Evolutionary conservation across 2,329 filamentous ascomycete species (phyloP).

Genomic region (Tolypocladium nubicola): DNA sequence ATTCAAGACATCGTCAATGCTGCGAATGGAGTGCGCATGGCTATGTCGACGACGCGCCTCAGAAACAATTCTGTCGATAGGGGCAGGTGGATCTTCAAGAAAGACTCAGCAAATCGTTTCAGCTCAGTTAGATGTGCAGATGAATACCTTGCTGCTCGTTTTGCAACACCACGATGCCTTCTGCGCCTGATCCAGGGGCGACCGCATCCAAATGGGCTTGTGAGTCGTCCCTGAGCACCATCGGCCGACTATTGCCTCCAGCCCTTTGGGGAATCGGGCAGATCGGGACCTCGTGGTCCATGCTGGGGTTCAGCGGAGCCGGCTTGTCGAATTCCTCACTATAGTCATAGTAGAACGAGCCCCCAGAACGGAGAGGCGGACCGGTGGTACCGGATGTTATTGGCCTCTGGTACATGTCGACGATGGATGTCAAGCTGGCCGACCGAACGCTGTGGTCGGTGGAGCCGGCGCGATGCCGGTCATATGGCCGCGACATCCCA

Average conservation of each 20-base stretch:
- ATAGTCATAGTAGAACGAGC: constrained; percentile 42
- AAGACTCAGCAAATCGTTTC: background rate
- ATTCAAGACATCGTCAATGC: background rate
- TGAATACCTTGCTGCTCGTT: background rate
- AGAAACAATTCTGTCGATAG: background rate
- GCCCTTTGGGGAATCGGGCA: constrained; percentile 19
- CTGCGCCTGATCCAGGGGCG: background rate
- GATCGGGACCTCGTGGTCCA: constrained; percentile 11
- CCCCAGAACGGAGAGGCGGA: constrained; percentile 15
- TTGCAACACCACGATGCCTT: background rate
- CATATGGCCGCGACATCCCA: constrained; percentile 15
- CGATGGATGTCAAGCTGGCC: constrained; percentile 38
- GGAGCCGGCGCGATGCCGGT: constrained; percentile 22
- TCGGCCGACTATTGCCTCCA: constrained; percentile 12
- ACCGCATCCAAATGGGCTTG: constrained; percentile 2
- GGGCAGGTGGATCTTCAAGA: background rate
- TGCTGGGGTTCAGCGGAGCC: constrained; percentile 7
- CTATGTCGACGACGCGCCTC: background rate
- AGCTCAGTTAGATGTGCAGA: background rate
- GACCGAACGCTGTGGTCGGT: constrained; percentile 29
- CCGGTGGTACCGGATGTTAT: constrained; percentile 13
- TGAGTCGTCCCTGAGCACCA: constrained; percentile 15
- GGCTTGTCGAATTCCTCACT: constrained; percentile 36
- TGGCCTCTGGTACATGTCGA: constrained; percentile 33
- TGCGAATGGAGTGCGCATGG: background rate